Evolutionary conservation across 2,329 filamentous ascomycete species (phyloP).

Genomic region (Mycosphaerelloides madeirae): DNA sequence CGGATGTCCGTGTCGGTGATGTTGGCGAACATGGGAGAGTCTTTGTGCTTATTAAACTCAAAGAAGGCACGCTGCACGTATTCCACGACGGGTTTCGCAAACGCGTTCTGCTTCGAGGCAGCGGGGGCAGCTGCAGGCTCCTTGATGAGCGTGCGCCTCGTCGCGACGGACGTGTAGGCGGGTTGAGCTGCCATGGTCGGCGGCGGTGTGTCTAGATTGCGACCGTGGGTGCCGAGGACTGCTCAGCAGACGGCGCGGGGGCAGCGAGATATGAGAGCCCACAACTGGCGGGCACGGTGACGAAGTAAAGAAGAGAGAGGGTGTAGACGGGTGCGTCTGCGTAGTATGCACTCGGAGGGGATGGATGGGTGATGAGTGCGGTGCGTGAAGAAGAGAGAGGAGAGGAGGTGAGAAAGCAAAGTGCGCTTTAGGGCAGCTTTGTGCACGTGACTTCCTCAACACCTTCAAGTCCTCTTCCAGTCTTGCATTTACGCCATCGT

Average conservation of each 20-base stretch:
- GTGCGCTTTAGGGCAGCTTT: too few relatives aligned
- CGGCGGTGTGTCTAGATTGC: slow-evolving; percentile 5
- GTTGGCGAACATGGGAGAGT: slow-evolving; percentile 33
- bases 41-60: slow-evolving; percentile 51
- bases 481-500: too few relatives aligned
- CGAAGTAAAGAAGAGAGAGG: neutral
- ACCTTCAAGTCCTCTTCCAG: neutral
- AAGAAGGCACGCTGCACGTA: slow-evolving; percentile 91
- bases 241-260: slow-evolving; percentile 3
- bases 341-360: too few relatives aligned
- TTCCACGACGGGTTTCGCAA: slow-evolving; percentile 73
- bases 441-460: slow-evolving; percentile 1
- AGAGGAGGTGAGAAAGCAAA: slow-evolving; percentile 12
- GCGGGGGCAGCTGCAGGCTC: slow-evolving; percentile 15
- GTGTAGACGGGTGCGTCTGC: neutral
- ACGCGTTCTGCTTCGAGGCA: slow-evolving; percentile 47
- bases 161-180: slow-evolving; percentile 45
- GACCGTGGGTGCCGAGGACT: slow-evolving; percentile 5
- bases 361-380: neutral
- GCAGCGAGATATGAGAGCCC: neutral
- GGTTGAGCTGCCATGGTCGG: slow-evolving; percentile 29
- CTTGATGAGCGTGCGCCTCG: slow-evolving; percentile 38
- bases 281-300: neutral
- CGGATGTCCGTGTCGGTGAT: slow-evolving; percentile 65
- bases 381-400: slow-evolving; percentile 9